Conservation (phyloP, 768 basidiomycete species). For the Lactarius deliciosus region DNA sequence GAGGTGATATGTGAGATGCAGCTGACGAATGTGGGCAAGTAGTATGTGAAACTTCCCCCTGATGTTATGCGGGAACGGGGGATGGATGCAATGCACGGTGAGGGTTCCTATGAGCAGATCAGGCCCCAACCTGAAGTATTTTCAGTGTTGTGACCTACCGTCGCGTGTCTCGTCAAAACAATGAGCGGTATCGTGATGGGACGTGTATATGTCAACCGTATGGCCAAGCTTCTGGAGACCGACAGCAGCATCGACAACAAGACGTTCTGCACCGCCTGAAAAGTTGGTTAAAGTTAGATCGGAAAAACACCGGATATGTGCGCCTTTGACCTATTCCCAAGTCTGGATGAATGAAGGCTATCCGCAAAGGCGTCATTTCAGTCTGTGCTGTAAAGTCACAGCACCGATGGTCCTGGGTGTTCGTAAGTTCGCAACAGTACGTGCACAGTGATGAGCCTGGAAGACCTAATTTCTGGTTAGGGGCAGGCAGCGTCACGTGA, state of each 20-base stretch:
- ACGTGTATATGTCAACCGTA: constrained; percentile 86
- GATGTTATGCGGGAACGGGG: constrained; percentile 79
- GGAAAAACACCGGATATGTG: background rate
- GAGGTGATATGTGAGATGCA: constrained; percentile 75
- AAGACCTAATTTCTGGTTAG: constrained; percentile 9
- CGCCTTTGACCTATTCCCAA: constrained; percentile 63
- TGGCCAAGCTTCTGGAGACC: constrained; percentile 86
- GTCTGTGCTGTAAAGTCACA: background rate
- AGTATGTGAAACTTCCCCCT: constrained; percentile 84
- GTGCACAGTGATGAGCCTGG: too few relatives aligned
- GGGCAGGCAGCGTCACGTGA: too few relatives aligned
- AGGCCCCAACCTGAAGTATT: background rate
- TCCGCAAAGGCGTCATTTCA: constrained; percentile 36
- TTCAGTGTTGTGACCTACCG: constrained; percentile 48
- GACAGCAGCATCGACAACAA: constrained; percentile 93
- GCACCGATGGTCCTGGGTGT: too few relatives aligned
- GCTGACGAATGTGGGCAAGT: constrained; percentile 84
- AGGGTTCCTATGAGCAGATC: constrained; percentile 61
- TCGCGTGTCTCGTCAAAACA: constrained; percentile 94
- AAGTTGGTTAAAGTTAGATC: background rate
- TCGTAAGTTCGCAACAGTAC: too few relatives aligned
- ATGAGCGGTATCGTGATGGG: constrained; percentile 81
- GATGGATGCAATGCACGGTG: constrained; percentile 63
- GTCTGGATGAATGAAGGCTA: constrained; percentile 94
- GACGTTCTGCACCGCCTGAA: constrained; percentile 90